Conservation (phyloP, 192 early-diverging fungal species). For the Chytriomyces hyalinus region DNA sequence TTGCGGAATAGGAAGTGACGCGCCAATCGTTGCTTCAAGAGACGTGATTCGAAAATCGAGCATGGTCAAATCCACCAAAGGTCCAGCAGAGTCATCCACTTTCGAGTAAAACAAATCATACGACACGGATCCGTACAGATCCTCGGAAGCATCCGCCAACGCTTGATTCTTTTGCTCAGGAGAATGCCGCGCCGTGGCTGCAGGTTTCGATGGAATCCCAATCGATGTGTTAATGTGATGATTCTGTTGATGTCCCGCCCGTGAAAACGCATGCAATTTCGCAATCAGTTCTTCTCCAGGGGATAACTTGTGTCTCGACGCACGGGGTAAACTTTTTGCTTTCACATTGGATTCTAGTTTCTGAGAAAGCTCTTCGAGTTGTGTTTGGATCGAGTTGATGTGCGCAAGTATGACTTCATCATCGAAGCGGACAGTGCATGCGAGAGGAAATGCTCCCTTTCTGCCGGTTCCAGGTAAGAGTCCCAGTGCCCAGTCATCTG, state of each 20-base stretch:
- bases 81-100: not conserved
- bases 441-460: slow-evolving; percentile 44
- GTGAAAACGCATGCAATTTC: not conserved
- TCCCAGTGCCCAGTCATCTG: slow-evolving; percentile 47
- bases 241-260: not conserved
- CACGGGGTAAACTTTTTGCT: not conserved
- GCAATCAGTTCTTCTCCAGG: slow-evolving; percentile 6
- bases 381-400: not conserved
- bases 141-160: not conserved
- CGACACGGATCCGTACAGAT: not conserved
- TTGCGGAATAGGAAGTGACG: not conserved
- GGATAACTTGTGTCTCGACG: not conserved
- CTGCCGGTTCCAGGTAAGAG: slow-evolving; percentile 22
- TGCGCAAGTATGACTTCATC: slow-evolving; percentile 10
- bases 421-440: slow-evolving; percentile 34
- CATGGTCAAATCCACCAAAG: slow-evolving; percentile 1
- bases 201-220: not conserved
- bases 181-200: not conserved
- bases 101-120: slow-evolving; percentile 5
- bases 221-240: not conserved
- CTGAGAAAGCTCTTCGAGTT: not conserved
- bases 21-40: slow-evolving; percentile 2
- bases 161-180: not conserved
- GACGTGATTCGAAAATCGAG: not conserved
- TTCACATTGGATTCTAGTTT: not conserved